Base-by-base conservation (phyloP, 2,329 filamentous ascomycete genomes). In the Diaporthe citri region DNA sequence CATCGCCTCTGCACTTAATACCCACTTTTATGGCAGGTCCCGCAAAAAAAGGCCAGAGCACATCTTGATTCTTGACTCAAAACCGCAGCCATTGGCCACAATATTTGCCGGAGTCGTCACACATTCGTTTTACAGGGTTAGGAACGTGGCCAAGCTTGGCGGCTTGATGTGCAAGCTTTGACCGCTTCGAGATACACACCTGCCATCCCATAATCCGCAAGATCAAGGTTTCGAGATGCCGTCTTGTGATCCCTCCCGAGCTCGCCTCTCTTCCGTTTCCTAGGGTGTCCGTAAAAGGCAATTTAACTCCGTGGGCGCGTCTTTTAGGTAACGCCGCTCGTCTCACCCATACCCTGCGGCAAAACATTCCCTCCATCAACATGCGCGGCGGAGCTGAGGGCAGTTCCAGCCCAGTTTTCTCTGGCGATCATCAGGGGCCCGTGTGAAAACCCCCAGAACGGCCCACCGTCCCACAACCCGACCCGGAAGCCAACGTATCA, bases 121-220 rank as follows among this genome's bases (percentile, higher is more conserved):
- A 52, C 46, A 67, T 67, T 39, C 64, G 64, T 67, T 67, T 67
- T 67, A 52, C 64, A 67, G 46, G 64, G 64, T 39, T 10, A 39
- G n/a, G 64, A 67, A 67, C 64, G 34, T 52, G 64, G 46, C 46
- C 46, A 51, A 39, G 22, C 46, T 52, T 67, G 31, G 64, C 46
- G 22, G 46, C 64, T 20, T 52, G 43, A 51, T n/a, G 25, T 67
- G 43, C 13, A 34, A 67, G 64, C 64, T 52, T 67, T 52, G 64
- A 67, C 46, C 64, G 46, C 46, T 52, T 12, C 31, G 13, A 67
- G 46, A 67, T 55, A 67, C 46, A n/a, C 64, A 22, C 39, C 64
- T 67, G 64, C 64, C 64, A 67, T 67, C 64, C 64, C 64, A 67
- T 67, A 28, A 28, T 52, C 64, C 64, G 34, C 28, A 39, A n/a